These are phyloP conservation scores for Hyaloscypha bicolor DNA, from an alignment of 495 filamentous ascomycete species.

Conservation along the genomic window DNA sequence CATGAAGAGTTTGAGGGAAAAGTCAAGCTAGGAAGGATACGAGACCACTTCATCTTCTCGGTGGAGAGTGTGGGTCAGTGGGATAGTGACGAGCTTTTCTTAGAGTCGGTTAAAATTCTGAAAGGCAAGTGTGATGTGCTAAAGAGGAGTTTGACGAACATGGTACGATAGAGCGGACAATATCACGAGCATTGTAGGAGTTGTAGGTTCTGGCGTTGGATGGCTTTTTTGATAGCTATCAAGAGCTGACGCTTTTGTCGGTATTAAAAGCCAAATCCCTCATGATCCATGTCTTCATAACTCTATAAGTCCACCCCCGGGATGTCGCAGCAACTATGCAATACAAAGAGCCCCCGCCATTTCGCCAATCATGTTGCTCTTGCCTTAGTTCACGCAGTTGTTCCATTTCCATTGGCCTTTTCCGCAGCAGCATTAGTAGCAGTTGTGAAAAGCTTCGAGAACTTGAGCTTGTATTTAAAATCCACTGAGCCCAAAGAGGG, in stretches of 20 bases:
- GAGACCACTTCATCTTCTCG: conserved; percentile 97
- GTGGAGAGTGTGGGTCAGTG: conserved; percentile 95
- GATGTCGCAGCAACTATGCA: neutral
- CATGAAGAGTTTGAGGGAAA: conserved; percentile 93
- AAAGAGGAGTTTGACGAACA: conserved; percentile 57
- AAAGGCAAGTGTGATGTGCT: conserved; percentile 74
- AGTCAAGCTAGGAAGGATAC: conserved; percentile 85
- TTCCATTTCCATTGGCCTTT: neutral
- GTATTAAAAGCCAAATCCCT: conserved; percentile 7
- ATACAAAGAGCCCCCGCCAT: neutral
- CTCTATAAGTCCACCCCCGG: neutral
- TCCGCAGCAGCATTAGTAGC: neutral
- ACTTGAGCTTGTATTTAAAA: conserved; percentile 69
- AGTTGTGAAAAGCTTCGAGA: conserved; percentile 30
- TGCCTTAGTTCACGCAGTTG: neutral
- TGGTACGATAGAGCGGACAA: conserved; percentile 29
- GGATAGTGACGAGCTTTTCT: conserved; percentile 85
- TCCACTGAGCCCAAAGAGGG: conserved; percentile 70
- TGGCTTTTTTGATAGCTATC: conserved; percentile 15
- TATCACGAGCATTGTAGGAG: conserved; percentile 26
- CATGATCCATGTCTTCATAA: conserved; percentile 13
- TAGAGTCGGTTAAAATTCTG: conserved; percentile 82
- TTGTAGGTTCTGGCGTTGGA: conserved; percentile 29
- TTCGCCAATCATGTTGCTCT: neutral
- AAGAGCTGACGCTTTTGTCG: conserved; percentile 14